These are phyloP conservation scores for Euphorbia corollata DNA, from an alignment of 441 rosid genomes.

Conservation along the genomic window DNA sequence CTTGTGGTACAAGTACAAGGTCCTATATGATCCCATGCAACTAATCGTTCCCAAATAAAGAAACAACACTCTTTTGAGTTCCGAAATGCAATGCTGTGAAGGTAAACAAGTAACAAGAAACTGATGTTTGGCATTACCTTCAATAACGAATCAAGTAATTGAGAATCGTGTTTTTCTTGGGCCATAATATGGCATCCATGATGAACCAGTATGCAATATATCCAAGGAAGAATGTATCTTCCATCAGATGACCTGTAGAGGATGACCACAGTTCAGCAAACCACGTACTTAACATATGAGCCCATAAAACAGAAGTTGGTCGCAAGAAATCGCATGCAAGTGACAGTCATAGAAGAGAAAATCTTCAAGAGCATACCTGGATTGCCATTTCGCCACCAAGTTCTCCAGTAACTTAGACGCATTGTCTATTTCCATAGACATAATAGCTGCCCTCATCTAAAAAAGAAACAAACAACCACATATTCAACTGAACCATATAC, in stretches of 20 bases:
- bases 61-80: background rate
- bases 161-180: conserved; percentile 35
- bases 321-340: background rate
- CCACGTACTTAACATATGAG: background rate
- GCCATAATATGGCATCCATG: conserved; percentile 49
- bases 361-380: conserved; percentile 46
- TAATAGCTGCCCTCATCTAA: conserved; percentile 65
- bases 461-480: conserved; percentile 11
- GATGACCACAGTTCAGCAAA: conserved; percentile 15
- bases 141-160: conserved; percentile 44
- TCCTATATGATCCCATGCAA: background rate
- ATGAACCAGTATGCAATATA: conserved; percentile 64
- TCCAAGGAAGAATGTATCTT: conserved; percentile 64
- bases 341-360: conserved; percentile 10
- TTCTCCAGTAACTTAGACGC: conserved; percentile 57
- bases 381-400: conserved; percentile 67
- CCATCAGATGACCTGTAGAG: conserved; percentile 53
- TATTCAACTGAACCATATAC: background rate
- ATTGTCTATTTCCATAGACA: conserved; percentile 53
- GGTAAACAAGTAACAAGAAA: conserved; percentile 9
- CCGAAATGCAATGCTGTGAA: background rate
- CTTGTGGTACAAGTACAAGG: background rate
- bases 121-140: conserved; percentile 38
- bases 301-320: background rate
- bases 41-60: background rate